Percentiles rank a stretch among this genome's conserved stretches.
Conservation (phyloP, 192 early-diverging fungal genomes). For the Cladochytrium replicatum region DNA sequence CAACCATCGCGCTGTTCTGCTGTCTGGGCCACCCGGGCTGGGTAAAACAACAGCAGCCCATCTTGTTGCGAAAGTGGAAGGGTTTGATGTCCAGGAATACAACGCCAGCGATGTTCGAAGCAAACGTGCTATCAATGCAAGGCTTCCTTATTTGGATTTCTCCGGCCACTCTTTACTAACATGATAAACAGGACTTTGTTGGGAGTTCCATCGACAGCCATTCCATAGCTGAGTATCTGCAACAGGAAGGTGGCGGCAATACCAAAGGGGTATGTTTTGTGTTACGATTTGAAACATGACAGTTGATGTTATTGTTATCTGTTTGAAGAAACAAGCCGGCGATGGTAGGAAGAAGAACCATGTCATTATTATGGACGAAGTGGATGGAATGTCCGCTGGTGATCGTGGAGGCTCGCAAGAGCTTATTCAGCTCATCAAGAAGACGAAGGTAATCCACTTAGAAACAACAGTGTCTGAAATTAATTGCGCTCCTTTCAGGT, state of each 20-base stretch:
- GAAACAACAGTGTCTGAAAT: too few species aligned
- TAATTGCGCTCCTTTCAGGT: too few species aligned
- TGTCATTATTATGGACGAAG: slow-evolving; percentile 97
- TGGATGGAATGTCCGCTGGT: slow-evolving; percentile 97
- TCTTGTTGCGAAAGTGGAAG: slow-evolving; percentile 67
- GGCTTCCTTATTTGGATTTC: too few species aligned
- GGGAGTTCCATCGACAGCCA: slow-evolving; percentile 44
- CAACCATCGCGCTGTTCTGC: slow-evolving; percentile 55
- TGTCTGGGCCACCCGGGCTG: slow-evolving; percentile 94
- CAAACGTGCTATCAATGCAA: slow-evolving; percentile 74
- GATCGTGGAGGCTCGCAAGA: slow-evolving; percentile 87
- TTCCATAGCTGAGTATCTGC: slow-evolving; percentile 45
- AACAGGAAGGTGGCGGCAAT: too few species aligned
- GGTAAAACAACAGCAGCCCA: slow-evolving; percentile 96
- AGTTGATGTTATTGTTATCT: too few species aligned
- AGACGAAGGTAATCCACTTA: slow-evolving; percentile 50
- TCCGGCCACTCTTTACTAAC: too few species aligned
- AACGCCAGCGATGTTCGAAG: slow-evolving; percentile 95
- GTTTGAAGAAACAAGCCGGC: too few species aligned
- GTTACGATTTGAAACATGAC: too few species aligned
- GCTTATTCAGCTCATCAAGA: slow-evolving; percentile 84
- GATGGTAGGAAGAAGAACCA: too few species aligned
- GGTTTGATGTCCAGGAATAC: slow-evolving; percentile 82
- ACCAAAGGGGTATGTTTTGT: too few species aligned
- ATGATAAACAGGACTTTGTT: slow-evolving; percentile 31